Evolutionary conservation across 768 basidiomycete genomes (phyloP).

Genomic region (Termitomyces sp.): DNA sequence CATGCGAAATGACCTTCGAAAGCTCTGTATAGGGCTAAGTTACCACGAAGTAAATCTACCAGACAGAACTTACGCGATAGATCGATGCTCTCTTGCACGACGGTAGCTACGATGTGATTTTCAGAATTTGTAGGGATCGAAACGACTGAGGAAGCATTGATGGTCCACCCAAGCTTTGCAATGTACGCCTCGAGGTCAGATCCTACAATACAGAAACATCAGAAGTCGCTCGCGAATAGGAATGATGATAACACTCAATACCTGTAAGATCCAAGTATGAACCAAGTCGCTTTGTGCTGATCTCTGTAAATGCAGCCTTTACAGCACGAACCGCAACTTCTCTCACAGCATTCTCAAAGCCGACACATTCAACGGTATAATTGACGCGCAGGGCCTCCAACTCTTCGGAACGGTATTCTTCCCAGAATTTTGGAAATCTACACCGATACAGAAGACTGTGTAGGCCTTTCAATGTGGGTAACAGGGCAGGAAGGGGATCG

Average conservation of each 20-base stretch:
- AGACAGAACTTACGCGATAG: constrained; percentile 59
- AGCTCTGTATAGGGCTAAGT: constrained; percentile 44
- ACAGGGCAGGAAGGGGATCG: constrained; percentile 69
- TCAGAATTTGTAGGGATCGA: constrained; percentile 77
- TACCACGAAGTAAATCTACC: not conserved
- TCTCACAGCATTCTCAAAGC: constrained; percentile 81
- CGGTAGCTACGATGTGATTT: constrained; percentile 82
- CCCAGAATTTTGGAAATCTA: constrained; percentile 87
- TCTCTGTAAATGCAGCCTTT: constrained; percentile 72
- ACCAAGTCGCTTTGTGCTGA: constrained; percentile 59
- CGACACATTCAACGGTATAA: constrained; percentile 78
- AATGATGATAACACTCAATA: constrained; percentile 18
- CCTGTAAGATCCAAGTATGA: constrained; percentile 69
- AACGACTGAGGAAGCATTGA: constrained; percentile 55
- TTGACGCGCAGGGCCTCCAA: constrained; percentile 75
- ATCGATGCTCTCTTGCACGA: constrained; percentile 80
- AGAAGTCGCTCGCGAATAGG: not conserved
- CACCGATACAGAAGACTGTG: constrained; percentile 74
- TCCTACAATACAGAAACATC: constrained; percentile 29
- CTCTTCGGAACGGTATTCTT: constrained; percentile 61
- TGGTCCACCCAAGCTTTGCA: constrained; percentile 60
- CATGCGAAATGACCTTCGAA: constrained; percentile 70
- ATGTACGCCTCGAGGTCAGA: constrained; percentile 56
- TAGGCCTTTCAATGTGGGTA: constrained; percentile 64
- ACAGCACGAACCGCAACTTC: constrained; percentile 75